Percentiles rank a stretch among this genome's conserved stretches.
Conservation (phyloP, 139 green algal genomes). For the Coccomyxa sp. region DNA sequence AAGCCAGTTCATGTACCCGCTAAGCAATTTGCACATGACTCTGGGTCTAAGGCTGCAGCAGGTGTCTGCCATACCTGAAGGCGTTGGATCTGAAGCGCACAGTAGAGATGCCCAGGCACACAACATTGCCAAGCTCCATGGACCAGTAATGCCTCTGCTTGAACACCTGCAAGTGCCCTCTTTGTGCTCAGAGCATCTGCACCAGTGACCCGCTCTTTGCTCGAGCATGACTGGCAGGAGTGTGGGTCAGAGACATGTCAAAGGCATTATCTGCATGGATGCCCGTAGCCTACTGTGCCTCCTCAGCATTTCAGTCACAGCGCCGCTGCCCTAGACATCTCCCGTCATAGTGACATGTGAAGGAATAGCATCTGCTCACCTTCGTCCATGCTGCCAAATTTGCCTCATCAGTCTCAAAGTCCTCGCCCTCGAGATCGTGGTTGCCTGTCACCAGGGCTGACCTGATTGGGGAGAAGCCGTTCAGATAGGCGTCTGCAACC, state of each 20-base stretch:
- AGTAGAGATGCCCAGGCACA: conserved; percentile 71
- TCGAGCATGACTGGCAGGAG: too few relatives aligned
- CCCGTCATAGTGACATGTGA: neutral
- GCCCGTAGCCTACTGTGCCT: too few relatives aligned
- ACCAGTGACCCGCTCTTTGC: too few relatives aligned
- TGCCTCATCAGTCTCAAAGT: conserved; percentile 73
- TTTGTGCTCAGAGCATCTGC: too few relatives aligned
- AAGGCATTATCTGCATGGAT: too few relatives aligned
- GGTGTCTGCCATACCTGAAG: conserved; percentile 17
- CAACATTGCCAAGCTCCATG: conserved; percentile 45
- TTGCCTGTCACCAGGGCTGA: conserved; percentile 61
- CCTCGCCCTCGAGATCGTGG: conserved; percentile 66
- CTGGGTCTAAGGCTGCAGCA: too few relatives aligned
- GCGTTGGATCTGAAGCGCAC: conserved; percentile 57
- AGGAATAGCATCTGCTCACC: neutral
- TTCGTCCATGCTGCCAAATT: conserved; percentile 68
- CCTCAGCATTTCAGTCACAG: too few relatives aligned
- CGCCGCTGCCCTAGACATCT: too few relatives aligned
- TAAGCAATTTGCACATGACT: too few relatives aligned
- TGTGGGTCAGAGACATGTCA: too few relatives aligned
- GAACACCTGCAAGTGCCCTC: conserved; percentile 29
- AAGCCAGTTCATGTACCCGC: too few relatives aligned
- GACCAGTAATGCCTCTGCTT: conserved; percentile 64
- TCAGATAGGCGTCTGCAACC: conserved; percentile 42
- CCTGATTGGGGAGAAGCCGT: conserved; percentile 41